Base-by-base conservation (phyloP, 2,329 filamentous ascomycete species). In the Penicillium crustosum region DNA sequence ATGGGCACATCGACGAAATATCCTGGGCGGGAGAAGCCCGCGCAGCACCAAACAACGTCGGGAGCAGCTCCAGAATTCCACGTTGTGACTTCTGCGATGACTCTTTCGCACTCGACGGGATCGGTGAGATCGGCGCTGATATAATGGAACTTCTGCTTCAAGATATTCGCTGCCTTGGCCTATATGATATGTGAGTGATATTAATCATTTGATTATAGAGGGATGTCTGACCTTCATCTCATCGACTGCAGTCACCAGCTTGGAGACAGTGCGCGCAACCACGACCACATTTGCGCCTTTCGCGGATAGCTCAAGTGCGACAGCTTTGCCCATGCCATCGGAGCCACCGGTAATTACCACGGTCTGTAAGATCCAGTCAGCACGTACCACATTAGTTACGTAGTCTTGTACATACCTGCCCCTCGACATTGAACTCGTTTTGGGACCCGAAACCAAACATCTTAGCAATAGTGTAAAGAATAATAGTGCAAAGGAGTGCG, bases 21-120 rank as follows among this genome's bases (percentile, higher is more conserved):
- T 36, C 85, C 82, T 0, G 93, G 93, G 17, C 80, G 82, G 6
- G 89, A 84, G 62, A 84, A 81, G 59, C 93, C 93, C 3, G 93
- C 93, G 50, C 92, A 84, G 72, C 91, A 93, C 92, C 94, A 97
- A 35, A 97, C 89, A 56, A 97, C 82, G 71, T 97, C 93, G 0
- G 91, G 90, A 29, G 87, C 75, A 25, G 79, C 73, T 54, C 84
- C 86, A 62, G 86, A 78, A 77, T 97, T 97, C 92, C 92, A 96
- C 23, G 80, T 75, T 2, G 84, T 89, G 47, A 88, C 88, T 73
- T 95, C 86, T 38, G 81, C 79, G 52, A 97, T 77, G 39, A 96
- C 80, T 41, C 85, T 80, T 3, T 80, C 79, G 50, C 90, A 90
- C 69, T 93, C 93, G 57, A 84, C 80, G 51, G 86, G 79, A 55